Evolutionary conservation across 164 flowering plant species (phyloP).

Genomic region (Magnolia changhungtana): DNA sequence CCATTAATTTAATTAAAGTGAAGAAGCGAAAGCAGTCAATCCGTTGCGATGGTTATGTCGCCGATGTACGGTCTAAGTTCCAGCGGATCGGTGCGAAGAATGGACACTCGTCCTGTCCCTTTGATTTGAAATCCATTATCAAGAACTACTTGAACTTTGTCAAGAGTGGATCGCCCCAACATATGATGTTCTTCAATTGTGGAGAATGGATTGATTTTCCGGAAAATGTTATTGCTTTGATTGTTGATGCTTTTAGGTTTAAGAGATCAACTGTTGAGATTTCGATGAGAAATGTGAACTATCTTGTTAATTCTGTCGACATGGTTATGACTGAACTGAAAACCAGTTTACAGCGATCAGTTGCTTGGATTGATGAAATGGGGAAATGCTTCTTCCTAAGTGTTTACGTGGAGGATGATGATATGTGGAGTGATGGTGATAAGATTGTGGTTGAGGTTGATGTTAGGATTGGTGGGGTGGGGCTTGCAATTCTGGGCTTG

Average conservation of each 20-base stretch:
- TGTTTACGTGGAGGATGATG: background rate
- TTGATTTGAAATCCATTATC: background rate
- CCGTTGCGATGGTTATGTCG: background rate
- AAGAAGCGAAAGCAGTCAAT: constrained; percentile 9
- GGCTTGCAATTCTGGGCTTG: background rate
- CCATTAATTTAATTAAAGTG: background rate
- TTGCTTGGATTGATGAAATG: constrained; percentile 28
- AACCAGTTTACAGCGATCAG: constrained; percentile 15
- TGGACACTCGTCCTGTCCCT: background rate
- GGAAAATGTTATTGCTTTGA: background rate
- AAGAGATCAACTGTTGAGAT: constrained; percentile 10
- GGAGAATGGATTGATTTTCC: too few relatives aligned
- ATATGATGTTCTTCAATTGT: constrained; percentile 17
- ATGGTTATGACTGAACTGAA: constrained; percentile 17
- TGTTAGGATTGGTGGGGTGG: constrained; percentile 8
- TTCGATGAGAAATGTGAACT: background rate
- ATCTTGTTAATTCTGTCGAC: constrained; percentile 15
- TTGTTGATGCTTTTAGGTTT: constrained; percentile 15
- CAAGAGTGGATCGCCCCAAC: constrained; percentile 19
- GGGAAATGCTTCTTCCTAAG: constrained; percentile 14
- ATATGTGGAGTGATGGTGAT: too few relatives aligned
- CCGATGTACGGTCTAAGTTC: background rate
- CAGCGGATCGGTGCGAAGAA: background rate
- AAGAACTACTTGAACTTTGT: constrained; percentile 15
- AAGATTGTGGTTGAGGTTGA: constrained; percentile 13